phyloP scores from a whole-genome alignment of 169 alveolate species.

The Eimeria acervulina region DNA sequence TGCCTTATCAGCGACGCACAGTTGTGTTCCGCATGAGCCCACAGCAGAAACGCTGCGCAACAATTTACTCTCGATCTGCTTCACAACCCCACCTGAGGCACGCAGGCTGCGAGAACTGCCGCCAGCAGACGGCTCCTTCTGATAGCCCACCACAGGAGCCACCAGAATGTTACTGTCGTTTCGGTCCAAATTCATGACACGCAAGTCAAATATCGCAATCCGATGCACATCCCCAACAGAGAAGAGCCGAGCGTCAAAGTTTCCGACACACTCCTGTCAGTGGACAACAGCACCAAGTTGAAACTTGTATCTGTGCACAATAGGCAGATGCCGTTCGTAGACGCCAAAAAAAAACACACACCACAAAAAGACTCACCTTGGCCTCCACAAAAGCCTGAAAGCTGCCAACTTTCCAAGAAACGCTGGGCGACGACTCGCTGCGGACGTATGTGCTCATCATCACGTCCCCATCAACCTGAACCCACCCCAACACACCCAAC shows the following conservation, averaged over 20 bases:
- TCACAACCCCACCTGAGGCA: constrained; percentile 73
- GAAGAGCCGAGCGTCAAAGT: constrained; percentile 96
- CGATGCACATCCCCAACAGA: constrained; percentile 97
- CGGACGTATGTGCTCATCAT: constrained; percentile 58
- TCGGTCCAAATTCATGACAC: constrained; percentile 98
- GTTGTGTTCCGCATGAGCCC: constrained; percentile 71
- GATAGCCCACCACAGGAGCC: constrained; percentile 86
- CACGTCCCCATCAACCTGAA: constrained; percentile 53
- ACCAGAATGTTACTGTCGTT: constrained; percentile 98
- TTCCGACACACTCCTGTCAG: constrained; percentile 96
- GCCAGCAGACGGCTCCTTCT: constrained; percentile 83
- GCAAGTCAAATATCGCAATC: constrained; percentile 97
- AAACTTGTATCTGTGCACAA: not conserved
- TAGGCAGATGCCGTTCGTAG: not conserved
- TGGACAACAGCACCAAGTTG: not conserved
- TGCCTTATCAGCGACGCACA: constrained; percentile 54
- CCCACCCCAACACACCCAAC: constrained; percentile 12
- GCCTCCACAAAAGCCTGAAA: constrained; percentile 90
- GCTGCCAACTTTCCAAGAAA: constrained; percentile 94
- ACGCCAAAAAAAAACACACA: not conserved
- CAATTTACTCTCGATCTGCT: constrained; percentile 65
- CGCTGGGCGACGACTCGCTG: constrained; percentile 79
- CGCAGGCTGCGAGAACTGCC: constrained; percentile 70
- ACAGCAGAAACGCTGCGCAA: constrained; percentile 68
- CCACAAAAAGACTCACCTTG: constrained; percentile 63